Percentiles rank a stretch among this genome's conserved stretches.
Conservation (phyloP, 1,284 basidiomycete genomes). For the Ceratobasidium sp. region DNA sequence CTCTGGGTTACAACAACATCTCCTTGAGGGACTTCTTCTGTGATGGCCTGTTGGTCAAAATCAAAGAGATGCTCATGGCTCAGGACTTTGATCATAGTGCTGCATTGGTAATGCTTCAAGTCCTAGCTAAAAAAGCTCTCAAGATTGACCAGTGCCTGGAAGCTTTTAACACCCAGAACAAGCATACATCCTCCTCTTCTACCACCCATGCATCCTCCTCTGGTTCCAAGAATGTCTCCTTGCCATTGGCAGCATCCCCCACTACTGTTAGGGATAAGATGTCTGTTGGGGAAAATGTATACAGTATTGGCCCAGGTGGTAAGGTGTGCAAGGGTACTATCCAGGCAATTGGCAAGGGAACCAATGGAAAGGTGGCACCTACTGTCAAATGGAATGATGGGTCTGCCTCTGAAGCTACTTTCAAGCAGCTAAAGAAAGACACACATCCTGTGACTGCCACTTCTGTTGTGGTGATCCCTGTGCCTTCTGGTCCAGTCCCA, state of each 20-base stretch:
- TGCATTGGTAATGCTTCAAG: background rate
- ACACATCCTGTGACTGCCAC: background rate
- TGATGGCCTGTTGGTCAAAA: background rate
- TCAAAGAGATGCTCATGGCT: constrained; percentile 2
- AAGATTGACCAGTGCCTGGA: background rate
- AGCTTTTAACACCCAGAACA: background rate
- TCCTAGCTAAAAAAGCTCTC: background rate
- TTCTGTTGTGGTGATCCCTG: background rate
- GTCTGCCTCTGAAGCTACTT: background rate
- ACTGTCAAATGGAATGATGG: constrained; percentile 21
- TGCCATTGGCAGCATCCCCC: background rate
- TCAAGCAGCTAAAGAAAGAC: background rate
- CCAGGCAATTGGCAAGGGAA: background rate
- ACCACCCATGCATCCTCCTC: background rate
- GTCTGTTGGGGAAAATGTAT: constrained; percentile 11
- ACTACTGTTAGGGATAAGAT: background rate
- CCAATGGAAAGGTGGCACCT: background rate
- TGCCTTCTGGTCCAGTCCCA: background rate
- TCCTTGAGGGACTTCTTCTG: background rate
- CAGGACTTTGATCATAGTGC: constrained; percentile 2
- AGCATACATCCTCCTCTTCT: background rate
- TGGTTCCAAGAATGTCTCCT: background rate
- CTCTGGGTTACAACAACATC: background rate
- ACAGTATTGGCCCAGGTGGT: constrained; percentile 9
- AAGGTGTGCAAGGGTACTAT: constrained; percentile 15